phyloP scores from a whole-genome alignment of 305 asterid genomes.

The Galium porrigens region DNA sequence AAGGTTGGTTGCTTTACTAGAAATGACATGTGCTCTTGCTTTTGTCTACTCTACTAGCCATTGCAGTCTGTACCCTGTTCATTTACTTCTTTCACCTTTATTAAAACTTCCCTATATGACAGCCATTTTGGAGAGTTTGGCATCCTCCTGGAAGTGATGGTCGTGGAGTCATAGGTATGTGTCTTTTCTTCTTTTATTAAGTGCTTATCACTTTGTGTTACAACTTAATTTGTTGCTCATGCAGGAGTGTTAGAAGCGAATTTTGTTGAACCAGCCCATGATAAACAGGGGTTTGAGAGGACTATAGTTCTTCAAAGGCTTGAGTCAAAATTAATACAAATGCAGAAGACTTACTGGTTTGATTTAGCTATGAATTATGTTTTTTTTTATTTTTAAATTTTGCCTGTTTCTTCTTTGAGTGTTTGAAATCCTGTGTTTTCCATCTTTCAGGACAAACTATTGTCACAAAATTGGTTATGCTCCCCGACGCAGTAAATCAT shows the following conservation, averaged over 20 bases:
- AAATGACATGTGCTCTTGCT: neutral
- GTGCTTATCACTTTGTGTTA: constrained; percentile 10
- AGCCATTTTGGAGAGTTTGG: constrained; percentile 99
- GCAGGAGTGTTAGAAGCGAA: constrained; percentile 90
- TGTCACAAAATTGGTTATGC: constrained; percentile 92
- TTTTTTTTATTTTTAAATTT: neutral
- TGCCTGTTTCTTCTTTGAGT: constrained; percentile 6
- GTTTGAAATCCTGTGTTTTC: constrained; percentile 14
- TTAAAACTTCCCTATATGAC: constrained; percentile 18
- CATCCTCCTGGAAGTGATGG: constrained; percentile 96
- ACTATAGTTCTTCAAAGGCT: constrained; percentile 83
- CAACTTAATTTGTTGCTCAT: constrained; percentile 19
- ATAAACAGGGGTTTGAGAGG: constrained; percentile 95
- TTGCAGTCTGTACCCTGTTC: neutral
- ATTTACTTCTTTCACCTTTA: neutral
- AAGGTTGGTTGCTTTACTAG: constrained; percentile 35
- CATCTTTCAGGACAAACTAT: constrained; percentile 42
- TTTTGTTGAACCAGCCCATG: constrained; percentile 98
- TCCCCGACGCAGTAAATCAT: constrained; percentile 38
- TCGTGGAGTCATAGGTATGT: constrained; percentile 94
- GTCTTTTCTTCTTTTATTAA: constrained; percentile 7
- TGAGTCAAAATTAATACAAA: constrained; percentile 49
- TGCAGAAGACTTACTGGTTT: constrained; percentile 84
- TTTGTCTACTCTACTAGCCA: neutral
- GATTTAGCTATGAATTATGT: constrained; percentile 18